These are phyloP conservation scores for Aspergillus fumigatus DNA, from an alignment of 2,329 filamentous ascomycete genomes.

Conservation along the genomic window DNA sequence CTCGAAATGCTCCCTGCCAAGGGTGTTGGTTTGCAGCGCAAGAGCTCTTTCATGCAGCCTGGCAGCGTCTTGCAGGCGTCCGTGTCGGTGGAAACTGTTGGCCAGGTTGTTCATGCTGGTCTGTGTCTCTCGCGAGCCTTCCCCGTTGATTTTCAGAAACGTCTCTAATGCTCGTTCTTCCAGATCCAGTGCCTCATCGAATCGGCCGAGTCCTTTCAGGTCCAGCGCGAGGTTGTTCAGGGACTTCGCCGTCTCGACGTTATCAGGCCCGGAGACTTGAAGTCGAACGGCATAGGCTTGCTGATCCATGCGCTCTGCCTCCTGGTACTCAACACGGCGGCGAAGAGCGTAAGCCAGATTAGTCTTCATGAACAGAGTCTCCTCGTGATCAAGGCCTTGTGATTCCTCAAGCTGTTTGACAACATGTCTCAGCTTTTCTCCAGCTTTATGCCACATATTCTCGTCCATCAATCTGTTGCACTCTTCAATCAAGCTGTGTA, in stretches of 20 bases:
- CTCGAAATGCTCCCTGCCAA: not conserved
- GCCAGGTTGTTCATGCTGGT: constrained; percentile 1
- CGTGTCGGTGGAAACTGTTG: not conserved
- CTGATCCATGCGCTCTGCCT: not conserved
- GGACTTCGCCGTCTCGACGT: not conserved
- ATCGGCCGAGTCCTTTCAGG: not conserved
- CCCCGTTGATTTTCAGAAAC: not conserved
- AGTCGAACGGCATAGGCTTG: not conserved
- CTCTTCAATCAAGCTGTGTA: not conserved
- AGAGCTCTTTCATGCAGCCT: not conserved
- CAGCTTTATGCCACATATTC: not conserved
- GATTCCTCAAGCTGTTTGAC: not conserved
- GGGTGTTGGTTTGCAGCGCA: not conserved
- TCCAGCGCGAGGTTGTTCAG: not conserved
- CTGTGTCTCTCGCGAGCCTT: not conserved
- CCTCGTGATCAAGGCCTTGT: not conserved
- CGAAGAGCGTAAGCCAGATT: not conserved
- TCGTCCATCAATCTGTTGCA: not conserved
- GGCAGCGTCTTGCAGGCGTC: not conserved
- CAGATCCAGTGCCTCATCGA: not conserved
- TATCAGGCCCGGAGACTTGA: not conserved
- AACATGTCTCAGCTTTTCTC: not conserved
- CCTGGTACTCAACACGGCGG: not conserved
- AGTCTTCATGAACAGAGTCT: not conserved
- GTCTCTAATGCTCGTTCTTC: not conserved